Base-by-base conservation (phyloP, 108 stramenopile species). In the Chaetoceros tenuissimus region DNA sequence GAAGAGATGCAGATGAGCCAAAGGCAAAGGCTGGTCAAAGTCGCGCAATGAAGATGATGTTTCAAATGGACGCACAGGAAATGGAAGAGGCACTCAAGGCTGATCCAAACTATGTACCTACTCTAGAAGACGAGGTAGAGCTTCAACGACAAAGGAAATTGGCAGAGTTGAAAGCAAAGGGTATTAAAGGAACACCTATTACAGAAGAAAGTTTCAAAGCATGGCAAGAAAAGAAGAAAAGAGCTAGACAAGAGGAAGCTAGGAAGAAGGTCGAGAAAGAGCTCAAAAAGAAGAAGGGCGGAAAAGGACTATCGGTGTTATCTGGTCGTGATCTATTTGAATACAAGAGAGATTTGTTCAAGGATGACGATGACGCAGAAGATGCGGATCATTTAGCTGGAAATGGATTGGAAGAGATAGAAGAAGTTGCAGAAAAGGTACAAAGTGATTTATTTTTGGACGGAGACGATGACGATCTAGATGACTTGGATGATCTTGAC, bases 261-360 rank as follows among this genome's bases (percentile, higher is more conserved):
- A 85, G 80, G 68, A 94, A 94, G 67, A 28, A 75, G 61, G 86
- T 94, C 3, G 92, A 94, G 56, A 59, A 61, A 3, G 92, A 94
- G 57, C 59, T 94, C 71, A 85, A 74, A 72, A 94, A 94, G 86
- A 94, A 94, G 53, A 94, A 94, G 56, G 92, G 92, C 43, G 92
- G 92, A 3, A 94, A 89, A 68, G 92, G 92, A 50, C 59, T 94
- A 64, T 70, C 82, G 46, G 75, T 94, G 23, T 66, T 94, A 49
- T 75, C 78, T 56, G 92, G 92, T 28, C 58, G 88, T 48, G 92
- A 80, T 31, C 67, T 94, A 59, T 89, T 76, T 66, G 84, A 89
- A 59, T 94, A 94, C 72, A 93, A 89, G 59, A 60, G 72, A 48
- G 83, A 87, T 21, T 60, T 93, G 44, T 93, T 93, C 61, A 60